Evolutionary conservation across 192 early-diverging fungal genomes (phyloP).

Genomic region (Podila horticola): DNA sequence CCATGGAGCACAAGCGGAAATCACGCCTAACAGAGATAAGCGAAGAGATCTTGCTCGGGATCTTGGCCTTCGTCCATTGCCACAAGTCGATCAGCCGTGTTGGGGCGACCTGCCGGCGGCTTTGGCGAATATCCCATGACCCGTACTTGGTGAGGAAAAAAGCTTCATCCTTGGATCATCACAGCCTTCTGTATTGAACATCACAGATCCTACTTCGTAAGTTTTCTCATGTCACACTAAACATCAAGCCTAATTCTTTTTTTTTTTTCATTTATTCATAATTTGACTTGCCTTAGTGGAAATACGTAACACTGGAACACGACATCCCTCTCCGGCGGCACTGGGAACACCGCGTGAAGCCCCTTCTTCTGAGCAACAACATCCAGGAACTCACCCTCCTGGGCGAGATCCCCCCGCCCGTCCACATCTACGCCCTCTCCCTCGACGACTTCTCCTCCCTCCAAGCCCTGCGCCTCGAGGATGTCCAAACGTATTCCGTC

Average conservation of each 20-base stretch:
- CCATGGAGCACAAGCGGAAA: too few species aligned
- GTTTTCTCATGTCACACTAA: not conserved
- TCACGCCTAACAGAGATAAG: conserved; percentile 19
- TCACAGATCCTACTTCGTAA: too few species aligned
- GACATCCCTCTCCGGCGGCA: conserved; percentile 20
- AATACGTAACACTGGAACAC: conserved; percentile 15
- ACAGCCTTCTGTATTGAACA: too few species aligned
- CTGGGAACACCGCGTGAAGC: conserved; percentile 21
- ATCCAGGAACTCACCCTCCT: conserved; percentile 22
- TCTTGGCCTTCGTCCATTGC: conserved; percentile 30
- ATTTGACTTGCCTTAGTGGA: conserved; percentile 14
- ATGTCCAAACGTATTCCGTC: conserved; percentile 31
- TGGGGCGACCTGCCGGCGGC: conserved; percentile 19
- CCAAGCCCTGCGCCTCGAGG: conserved; percentile 12
- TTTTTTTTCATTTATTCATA: not conserved
- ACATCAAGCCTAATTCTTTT: not conserved
- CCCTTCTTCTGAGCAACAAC: conserved; percentile 9
- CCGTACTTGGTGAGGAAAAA: conserved; percentile 19
- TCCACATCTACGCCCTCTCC: conserved; percentile 18
- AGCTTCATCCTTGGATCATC: too few species aligned
- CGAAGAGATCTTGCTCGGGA: conserved; percentile 29
- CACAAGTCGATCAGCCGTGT: conserved; percentile 32
- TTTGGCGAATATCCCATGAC: conserved; percentile 35
- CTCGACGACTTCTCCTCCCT: conserved; percentile 26
- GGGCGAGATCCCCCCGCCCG: conserved; percentile 26